Conservation (phyloP, 345 rosid genomes). For the Brassica cretica region DNA sequence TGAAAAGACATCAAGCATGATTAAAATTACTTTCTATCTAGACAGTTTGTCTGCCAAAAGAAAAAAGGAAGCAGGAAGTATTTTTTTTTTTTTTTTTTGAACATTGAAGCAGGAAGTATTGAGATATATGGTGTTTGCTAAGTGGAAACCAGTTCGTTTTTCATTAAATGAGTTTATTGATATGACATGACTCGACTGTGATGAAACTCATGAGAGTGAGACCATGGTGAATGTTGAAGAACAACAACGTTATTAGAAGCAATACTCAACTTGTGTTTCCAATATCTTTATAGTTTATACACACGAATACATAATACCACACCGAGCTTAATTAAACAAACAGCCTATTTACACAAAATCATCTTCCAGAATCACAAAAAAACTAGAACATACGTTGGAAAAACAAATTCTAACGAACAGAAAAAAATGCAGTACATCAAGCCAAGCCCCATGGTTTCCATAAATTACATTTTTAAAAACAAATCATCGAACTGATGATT, state of each 20-base stretch:
- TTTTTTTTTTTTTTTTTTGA: no score
- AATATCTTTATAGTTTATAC: constrained; percentile 2
- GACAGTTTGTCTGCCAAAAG: background rate
- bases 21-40: background rate
- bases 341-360: constrained; percentile 23
- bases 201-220: background rate
- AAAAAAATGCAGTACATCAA: constrained; percentile 20
- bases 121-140: background rate
- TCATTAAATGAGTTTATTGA: background rate
- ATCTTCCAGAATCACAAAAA: constrained; percentile 9
- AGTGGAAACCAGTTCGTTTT: background rate
- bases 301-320: constrained; percentile 6
- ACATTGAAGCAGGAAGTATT: background rate
- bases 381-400: constrained; percentile 2
- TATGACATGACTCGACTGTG: background rate
- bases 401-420: background rate
- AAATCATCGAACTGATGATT: constrained; percentile 13
- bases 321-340: constrained; percentile 2
- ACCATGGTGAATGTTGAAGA: background rate
- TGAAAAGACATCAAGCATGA: background rate
- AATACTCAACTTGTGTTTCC: background rate
- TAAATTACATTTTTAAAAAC: constrained; percentile 26
- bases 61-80: background rate
- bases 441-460: constrained; percentile 21
- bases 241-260: background rate